These are phyloP conservation scores for Sorghum bicolor DNA, from an alignment of 176 grass and related monocot species.

Conservation along the genomic window DNA sequence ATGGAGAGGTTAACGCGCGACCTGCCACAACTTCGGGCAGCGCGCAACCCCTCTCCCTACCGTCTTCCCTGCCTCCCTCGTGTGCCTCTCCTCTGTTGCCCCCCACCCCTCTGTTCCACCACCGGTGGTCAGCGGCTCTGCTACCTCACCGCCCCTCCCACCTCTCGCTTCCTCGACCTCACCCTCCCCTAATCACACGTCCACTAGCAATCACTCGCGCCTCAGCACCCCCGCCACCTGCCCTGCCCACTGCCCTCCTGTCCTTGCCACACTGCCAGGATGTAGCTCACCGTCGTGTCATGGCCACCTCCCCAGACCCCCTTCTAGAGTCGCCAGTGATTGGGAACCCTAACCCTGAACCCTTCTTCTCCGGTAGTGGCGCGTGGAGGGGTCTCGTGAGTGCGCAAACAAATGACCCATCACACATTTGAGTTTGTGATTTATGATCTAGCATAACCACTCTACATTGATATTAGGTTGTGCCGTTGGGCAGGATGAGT, in stretches of 20 bases:
- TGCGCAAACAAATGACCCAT: not conserved
- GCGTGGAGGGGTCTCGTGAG: not conserved
- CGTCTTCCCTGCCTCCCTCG: not conserved
- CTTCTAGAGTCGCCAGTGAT: not conserved
- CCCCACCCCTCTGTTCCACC: not conserved
- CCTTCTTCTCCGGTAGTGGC: not conserved
- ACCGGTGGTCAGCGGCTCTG: fast-evolving
- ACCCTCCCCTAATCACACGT: not conserved
- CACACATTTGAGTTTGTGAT: not conserved
- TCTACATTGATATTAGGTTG: not conserved
- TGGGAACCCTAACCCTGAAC: not conserved
- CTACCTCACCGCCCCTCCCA: too few relatives aligned
- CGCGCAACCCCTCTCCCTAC: not conserved
- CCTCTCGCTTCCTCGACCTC: not conserved
- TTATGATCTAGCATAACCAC: not conserved
- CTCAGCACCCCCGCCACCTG: fast-evolving
- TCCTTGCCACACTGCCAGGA: not conserved
- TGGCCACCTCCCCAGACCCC: not conserved
- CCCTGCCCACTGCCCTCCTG: not conserved
- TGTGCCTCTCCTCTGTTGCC: not conserved
- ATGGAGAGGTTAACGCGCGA: not conserved
- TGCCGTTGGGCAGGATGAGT: not conserved
- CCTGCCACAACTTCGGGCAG: not conserved
- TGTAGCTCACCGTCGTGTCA: not conserved
- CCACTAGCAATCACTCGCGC: not conserved